Evolutionary conservation across 2,329 filamentous ascomycete species (phyloP).

Genomic region (Periconia sp.): DNA sequence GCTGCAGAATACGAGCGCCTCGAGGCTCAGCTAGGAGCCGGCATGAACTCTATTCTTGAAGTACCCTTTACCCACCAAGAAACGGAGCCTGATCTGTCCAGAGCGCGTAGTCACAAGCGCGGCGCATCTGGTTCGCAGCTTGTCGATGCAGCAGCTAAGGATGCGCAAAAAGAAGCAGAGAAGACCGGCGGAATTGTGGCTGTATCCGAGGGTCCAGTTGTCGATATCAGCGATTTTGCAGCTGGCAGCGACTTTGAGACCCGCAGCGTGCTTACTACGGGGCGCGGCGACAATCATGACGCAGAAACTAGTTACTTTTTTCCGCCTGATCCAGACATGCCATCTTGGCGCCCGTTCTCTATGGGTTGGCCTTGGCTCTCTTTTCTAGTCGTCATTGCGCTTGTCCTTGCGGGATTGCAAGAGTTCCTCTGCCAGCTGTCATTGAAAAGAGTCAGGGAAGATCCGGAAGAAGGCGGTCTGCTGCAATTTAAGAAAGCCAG

Average conservation of each 20-base stretch:
- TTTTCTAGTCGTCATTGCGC: conserved; percentile 40
- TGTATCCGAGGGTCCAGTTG: conserved; percentile 45
- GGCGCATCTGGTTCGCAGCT: conserved; percentile 24
- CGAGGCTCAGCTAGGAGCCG: conserved; percentile 43
- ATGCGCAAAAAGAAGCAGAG: conserved; percentile 51
- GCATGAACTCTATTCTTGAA: conserved; percentile 43
- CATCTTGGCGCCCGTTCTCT: conserved; percentile 46
- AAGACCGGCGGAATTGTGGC: conserved; percentile 53
- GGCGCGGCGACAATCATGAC: conserved; percentile 20
- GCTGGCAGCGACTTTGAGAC: conserved; percentile 45
- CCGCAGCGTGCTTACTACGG: conserved; percentile 30
- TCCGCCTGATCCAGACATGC: conserved; percentile 47
- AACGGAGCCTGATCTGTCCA: conserved; percentile 13
- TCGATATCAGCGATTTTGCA: conserved; percentile 51
- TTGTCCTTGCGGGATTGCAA: conserved; percentile 42
- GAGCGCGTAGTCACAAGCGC: conserved; percentile 26
- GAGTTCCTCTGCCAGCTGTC: conserved; percentile 46
- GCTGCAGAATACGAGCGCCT: conserved; percentile 44
- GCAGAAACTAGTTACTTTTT: conserved; percentile 47
- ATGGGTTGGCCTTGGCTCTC: conserved; percentile 47
- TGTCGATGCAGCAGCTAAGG: conserved; percentile 28
- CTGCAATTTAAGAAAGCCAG: conserved; percentile 35
- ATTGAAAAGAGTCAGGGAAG: conserved; percentile 23
- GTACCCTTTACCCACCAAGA: conserved; percentile 38
- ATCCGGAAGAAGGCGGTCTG: conserved; percentile 31